These are phyloP conservation scores for Arabidopsis arenosa DNA, from an alignment of 345 rosid genomes.

Conservation along the genomic window DNA sequence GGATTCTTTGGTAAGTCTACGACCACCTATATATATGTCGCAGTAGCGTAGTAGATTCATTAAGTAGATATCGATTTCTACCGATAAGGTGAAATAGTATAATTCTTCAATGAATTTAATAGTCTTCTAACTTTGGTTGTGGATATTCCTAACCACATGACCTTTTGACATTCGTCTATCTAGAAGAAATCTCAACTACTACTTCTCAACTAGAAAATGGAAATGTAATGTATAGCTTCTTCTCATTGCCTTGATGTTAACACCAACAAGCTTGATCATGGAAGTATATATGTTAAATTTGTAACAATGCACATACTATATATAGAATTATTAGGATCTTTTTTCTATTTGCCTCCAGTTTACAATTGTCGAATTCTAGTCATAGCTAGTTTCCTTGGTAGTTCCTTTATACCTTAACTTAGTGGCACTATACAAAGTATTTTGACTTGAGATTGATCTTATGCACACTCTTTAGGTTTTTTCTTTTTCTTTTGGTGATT, in stretches of 20 bases:
- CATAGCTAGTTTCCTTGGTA: constrained; percentile 9
- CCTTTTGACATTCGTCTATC: background rate
- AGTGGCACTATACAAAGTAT: constrained; percentile 6
- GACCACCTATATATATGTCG: background rate
- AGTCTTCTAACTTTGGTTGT: background rate
- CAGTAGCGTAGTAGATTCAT: background rate
- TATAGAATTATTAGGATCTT: background rate
- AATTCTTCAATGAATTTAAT: background rate
- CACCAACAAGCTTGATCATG: background rate
- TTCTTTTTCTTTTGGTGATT: background rate
- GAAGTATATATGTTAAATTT: background rate
- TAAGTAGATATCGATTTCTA: background rate
- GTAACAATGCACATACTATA: background rate
- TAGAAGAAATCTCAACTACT: background rate
- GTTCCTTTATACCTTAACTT: background rate
- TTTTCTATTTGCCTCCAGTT: background rate
- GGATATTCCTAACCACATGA: background rate
- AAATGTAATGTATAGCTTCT: background rate
- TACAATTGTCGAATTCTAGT: constrained; percentile 3
- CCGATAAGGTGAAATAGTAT: background rate
- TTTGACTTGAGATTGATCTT: constrained; percentile 8
- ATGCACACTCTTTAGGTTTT: background rate
- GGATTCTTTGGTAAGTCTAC: background rate
- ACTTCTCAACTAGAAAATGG: background rate
- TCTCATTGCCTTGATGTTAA: background rate